Percentiles rank a stretch among this genome's conserved stretches.
phyloP scores from a whole-genome alignment of 192 early-diverging fungal species.

The Nowakowskiella sp. region DNA sequence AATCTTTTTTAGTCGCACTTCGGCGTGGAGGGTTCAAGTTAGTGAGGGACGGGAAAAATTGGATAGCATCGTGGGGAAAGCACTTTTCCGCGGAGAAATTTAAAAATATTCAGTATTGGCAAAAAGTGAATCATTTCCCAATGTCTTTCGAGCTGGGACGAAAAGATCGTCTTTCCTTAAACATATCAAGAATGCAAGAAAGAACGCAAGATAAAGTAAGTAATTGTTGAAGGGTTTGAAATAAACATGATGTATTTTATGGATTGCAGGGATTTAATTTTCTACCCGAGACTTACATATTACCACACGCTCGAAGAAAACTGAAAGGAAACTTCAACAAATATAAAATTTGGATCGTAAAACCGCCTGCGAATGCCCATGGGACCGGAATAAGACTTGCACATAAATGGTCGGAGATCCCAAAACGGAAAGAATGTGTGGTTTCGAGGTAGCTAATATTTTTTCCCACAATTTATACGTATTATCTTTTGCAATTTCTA shows the following conservation, averaged over 20 bases:
- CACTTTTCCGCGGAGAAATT: slow-evolving; percentile 29
- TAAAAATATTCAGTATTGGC: slow-evolving; percentile 32
- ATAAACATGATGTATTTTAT: not conserved
- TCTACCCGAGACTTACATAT: slow-evolving; percentile 35
- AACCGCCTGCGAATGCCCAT: slow-evolving; percentile 42
- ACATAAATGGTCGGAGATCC: slow-evolving; percentile 23
- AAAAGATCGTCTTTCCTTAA: slow-evolving; percentile 29
- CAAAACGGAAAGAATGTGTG: slow-evolving; percentile 26
- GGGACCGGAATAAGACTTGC: slow-evolving; percentile 38
- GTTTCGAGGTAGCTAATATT: slow-evolving; percentile 12
- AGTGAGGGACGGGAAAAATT: slow-evolving; percentile 22
- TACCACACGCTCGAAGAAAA: slow-evolving; percentile 20
- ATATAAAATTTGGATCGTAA: slow-evolving; percentile 35
- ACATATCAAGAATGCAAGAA: slow-evolving; percentile 14
- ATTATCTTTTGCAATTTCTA: not conserved
- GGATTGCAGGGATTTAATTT: slow-evolving; percentile 23
- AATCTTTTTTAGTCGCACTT: slow-evolving; percentile 18
- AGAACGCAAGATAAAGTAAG: no score
- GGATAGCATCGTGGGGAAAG: slow-evolving; percentile 43
- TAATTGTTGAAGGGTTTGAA: slow-evolving; percentile 14
- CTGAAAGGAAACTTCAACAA: slow-evolving; percentile 21
- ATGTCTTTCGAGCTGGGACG: slow-evolving; percentile 41
- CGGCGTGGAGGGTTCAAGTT: slow-evolving; percentile 31
- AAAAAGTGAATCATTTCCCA: slow-evolving; percentile 48
- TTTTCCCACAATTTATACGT: slow-evolving; percentile 2